These are phyloP conservation scores for Cystofilobasidium macerans DNA, from an alignment of 768 basidiomycete species.

Conservation along the genomic window DNA sequence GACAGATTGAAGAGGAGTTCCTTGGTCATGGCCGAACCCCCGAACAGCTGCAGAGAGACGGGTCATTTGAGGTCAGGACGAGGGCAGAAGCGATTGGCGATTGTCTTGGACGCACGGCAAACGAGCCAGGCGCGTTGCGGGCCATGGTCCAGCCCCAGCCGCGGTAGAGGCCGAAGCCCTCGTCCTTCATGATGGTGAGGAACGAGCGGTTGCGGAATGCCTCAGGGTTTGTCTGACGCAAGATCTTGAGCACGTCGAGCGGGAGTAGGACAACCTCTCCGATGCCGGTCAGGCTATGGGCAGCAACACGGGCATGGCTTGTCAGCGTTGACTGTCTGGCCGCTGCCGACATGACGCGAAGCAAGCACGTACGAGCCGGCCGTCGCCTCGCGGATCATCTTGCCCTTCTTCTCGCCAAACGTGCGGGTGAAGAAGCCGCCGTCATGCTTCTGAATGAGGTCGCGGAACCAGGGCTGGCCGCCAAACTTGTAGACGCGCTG, in stretches of 20 bases:
- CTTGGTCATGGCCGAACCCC: constrained; percentile 87
- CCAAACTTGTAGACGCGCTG: constrained; percentile 97
- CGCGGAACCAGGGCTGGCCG: constrained; percentile 95
- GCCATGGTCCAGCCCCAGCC: constrained; percentile 99
- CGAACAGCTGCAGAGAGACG: constrained; percentile 63
- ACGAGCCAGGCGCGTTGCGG: constrained; percentile 87
- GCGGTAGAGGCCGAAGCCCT: constrained; percentile 76
- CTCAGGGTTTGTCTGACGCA: constrained; percentile 90
- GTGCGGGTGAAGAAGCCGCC: constrained; percentile 65
- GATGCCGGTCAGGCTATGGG: constrained; percentile 54
- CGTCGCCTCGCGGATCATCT: constrained; percentile 86
- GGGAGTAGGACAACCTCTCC: constrained; percentile 98
- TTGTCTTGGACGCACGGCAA: constrained; percentile 83
- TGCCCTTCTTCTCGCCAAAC: constrained; percentile 91
- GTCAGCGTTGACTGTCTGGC: neutral
- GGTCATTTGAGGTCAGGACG: neutral
- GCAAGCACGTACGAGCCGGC: constrained; percentile 64
- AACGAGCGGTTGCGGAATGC: constrained; percentile 92
- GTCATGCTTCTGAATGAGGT: constrained; percentile 71
- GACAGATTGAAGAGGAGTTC: constrained; percentile 78
- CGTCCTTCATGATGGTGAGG: constrained; percentile 78
- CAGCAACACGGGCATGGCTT: neutral
- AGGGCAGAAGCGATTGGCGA: neutral
- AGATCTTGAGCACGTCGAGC: constrained; percentile 93
- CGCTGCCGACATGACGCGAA: neutral